Evolutionary conservation across 2,329 filamentous ascomycete genomes (phyloP), one percentile per base, ranked within the genome.

Genomic region (Dryadomyces quercivorus): DNA sequence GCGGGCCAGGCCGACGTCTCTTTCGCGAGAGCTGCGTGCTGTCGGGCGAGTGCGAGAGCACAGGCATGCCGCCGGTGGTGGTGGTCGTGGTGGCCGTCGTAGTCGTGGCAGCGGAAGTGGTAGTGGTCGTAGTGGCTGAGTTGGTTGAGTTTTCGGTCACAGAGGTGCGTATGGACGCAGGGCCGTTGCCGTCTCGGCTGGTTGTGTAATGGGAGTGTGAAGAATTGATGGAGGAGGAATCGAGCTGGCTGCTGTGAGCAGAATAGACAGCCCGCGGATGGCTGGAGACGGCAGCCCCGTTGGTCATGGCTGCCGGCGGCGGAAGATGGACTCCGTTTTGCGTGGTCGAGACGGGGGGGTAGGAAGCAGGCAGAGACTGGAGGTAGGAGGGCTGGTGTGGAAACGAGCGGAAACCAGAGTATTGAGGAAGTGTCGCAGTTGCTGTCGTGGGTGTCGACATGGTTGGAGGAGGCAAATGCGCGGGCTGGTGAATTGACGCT

Each of bases 391-490:
- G 65, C 57, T 73, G 67, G 60, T 75, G 75, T 49, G 76, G 65
- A 63, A 81, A 79, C 65, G 81, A 76, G 64, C 84, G 84, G 73
- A 83, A 82, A 64, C 78, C 77, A 58, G 78, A 80, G 69, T 84
- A 82, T 64, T 79, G 80, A 66, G 83, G 82, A 65, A 88, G 75
- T 61, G 83, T 85, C 65, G 83, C 83, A 68, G 84, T 86, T 64
- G 84, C 84, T 65, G 84, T 86, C 59, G 86, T 88, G 62, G 87
- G 86, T 62, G 86, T 90, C 75, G 87, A 91, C 87, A 92, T 91
- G 68, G 56, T 57, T 52, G 42, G 26, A 21, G 22, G 16, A 18
- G 36, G 42, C 20, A 46, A 16, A 46, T 8, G 36, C 36, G 15
- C 10, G 36, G 36, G 9, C 36, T 40, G 36, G 10, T 12, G 36